Evolutionary conservation across 331 rosid genomes (phyloP), one percentile per base, ranked within the genome.

Genomic region (Quercus lobata): DNA sequence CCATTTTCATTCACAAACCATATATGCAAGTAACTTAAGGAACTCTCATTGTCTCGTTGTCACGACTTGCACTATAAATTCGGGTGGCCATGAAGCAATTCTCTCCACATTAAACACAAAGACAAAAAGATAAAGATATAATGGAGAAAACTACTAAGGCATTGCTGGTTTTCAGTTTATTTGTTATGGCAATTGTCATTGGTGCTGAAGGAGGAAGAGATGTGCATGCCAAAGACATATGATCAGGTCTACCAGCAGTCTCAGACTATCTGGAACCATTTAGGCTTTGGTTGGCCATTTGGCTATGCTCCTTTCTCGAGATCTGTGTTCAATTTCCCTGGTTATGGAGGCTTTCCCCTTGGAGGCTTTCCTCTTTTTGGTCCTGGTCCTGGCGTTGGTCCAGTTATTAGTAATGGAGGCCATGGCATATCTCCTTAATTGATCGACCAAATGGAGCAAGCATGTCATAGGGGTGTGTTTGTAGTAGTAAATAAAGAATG

Each of bases 31-130:
- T 44, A 5, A 25, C 15, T 5, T 1, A 22, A 58, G 24, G 71
- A 76, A 60, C 76, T 61, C 46, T 74, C 58, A 76, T 56, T 27
- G 37, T 34, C 37, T 34, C 7, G 37, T 35, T 35, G 7, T 27
- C 73, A 21, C 19, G 37, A 1, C 0, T 37, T 56, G 68, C 19
- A 61, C 76, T 88, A 90, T 84, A 83, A 81, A 88, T 82, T 77
- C 0, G 30, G 70, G 74, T 2, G n/a, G 18, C 37, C 55, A 32
- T 44, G 71, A 66, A 61, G 49, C 18, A 56, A 32, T 2, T 22
- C 2, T 34, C 72, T 60, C 75, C 81, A 75, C 61, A 54, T 77
- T 77, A 69, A 79, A 78, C 57, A 35, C 46, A 68, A 25, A 61
- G 12, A 63, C 52, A 18, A 69, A 37, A 29, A 52, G 49, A 73